A percentile compares a stretch with the other conserved stretches of the same genome.
phyloP scores from a whole-genome alignment of 345 rosid genomes.

The Xanthoceras sorbifolium region DNA sequence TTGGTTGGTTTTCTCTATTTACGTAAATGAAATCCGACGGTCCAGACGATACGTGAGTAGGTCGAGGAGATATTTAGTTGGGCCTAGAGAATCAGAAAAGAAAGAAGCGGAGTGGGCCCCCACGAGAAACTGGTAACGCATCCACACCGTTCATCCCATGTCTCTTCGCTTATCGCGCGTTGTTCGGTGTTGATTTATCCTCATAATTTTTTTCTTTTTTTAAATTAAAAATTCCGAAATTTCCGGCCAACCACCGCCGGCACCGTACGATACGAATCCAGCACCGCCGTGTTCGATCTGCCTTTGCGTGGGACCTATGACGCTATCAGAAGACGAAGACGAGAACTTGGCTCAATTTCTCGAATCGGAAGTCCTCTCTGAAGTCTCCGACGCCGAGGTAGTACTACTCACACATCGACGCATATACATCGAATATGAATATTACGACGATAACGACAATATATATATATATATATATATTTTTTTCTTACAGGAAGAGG shows the following conservation, averaged over 20 bases:
- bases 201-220: background rate
- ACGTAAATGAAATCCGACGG: background rate
- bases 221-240: background rate
- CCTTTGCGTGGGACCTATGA: slow-evolving; percentile 38
- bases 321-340: slow-evolving; percentile 68
- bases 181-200: background rate
- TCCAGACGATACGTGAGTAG: background rate
- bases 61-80: background rate
- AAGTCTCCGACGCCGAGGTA: slow-evolving; percentile 39
- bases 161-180: background rate
- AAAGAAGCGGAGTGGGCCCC: slow-evolving; percentile 1
- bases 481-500: slow-evolving; percentile 24
- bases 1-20: too few relatives aligned
- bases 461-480: too few relatives aligned
- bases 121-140: background rate
- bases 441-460: background rate
- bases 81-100: background rate
- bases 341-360: slow-evolving; percentile 66
- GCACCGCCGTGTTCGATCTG: background rate
- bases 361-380: slow-evolving; percentile 73
- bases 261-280: background rate
- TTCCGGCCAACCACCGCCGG: background rate
- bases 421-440: background rate
- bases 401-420: background rate
- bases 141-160: background rate